Evolutionary conservation across 129 eudicot species (phyloP).

Genomic region (Scalesia atractyloides): DNA sequence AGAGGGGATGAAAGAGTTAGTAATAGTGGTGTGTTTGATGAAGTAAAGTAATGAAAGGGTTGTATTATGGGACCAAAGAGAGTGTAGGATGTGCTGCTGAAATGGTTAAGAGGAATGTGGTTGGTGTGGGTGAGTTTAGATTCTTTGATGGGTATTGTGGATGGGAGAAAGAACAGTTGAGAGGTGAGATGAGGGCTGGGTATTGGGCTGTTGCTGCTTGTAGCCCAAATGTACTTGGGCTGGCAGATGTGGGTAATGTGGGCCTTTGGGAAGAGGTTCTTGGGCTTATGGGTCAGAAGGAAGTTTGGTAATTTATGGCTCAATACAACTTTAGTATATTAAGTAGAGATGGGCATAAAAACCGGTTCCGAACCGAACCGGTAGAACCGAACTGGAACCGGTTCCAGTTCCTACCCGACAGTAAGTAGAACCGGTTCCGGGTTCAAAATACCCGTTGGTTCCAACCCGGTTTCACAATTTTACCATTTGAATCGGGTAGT

Average conservation of each 20-base stretch:
- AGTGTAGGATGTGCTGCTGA: slow-evolving; percentile 89
- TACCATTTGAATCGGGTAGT: too few relatives aligned
- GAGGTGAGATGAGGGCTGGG: slow-evolving; percentile 82
- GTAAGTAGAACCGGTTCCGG: too few relatives aligned
- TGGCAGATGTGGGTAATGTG: slow-evolving; percentile 50
- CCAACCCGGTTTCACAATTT: too few relatives aligned
- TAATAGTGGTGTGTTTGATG: slow-evolving; percentile 76
- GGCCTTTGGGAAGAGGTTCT: slow-evolving; percentile 87
- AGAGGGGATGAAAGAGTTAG: slow-evolving; percentile 54
- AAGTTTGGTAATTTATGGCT: slow-evolving; percentile 50
- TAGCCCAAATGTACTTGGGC: slow-evolving; percentile 75
- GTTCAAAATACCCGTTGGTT: too few relatives aligned
- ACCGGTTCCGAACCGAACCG: too few relatives aligned
- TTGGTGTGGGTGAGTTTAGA: slow-evolving; percentile 62
- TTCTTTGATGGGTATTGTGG: slow-evolving; percentile 98
- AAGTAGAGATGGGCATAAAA: too few relatives aligned
- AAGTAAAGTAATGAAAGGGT: slow-evolving; percentile 84
- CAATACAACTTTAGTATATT: not conserved
- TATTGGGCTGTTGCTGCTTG: slow-evolving; percentile 90
- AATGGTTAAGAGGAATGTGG: slow-evolving; percentile 77
- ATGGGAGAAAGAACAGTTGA: slow-evolving; percentile 80
- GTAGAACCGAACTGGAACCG: too few relatives aligned
- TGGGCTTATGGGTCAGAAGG: slow-evolving; percentile 72
- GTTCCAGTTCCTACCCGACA: too few relatives aligned
- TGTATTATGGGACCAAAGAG: slow-evolving; percentile 76